These are phyloP conservation scores for Turnera subulata DNA, from an alignment of 345 rosid species.

Conservation along the genomic window DNA sequence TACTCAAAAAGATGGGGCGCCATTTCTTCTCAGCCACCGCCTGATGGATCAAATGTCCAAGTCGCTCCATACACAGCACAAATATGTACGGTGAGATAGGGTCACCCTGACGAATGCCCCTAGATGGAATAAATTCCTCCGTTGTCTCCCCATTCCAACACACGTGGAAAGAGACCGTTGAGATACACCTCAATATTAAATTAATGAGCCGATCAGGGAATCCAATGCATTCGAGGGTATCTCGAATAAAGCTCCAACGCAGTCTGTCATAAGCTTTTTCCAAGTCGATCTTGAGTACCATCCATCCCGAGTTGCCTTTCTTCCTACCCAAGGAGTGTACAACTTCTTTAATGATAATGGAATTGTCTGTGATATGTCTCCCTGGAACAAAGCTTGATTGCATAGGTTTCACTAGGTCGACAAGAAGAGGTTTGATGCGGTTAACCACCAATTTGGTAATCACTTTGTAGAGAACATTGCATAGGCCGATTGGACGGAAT, in stretches of 20 bases:
- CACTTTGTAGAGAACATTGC: neutral
- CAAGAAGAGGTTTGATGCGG: neutral
- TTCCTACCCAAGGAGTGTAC: neutral
- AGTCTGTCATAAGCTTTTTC: neutral
- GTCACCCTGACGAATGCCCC: conserved; percentile 3
- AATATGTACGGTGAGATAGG: neutral
- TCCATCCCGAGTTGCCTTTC: neutral
- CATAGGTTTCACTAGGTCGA: neutral
- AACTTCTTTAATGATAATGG: neutral
- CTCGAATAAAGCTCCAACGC: neutral
- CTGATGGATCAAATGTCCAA: neutral
- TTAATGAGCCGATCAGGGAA: too few relatives aligned
- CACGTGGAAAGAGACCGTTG: neutral
- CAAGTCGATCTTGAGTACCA: neutral
- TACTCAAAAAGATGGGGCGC: too few relatives aligned
- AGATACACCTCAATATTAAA: neutral
- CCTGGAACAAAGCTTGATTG: too few relatives aligned
- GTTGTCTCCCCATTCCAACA: neutral
- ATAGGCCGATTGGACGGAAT: neutral
- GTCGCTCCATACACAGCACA: neutral
- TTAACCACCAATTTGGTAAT: neutral
- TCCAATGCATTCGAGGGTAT: neutral
- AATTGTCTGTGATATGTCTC: neutral
- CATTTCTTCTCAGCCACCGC: too few relatives aligned
- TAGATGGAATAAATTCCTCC: neutral